Conservation (phyloP, 768 basidiomycete species). For the Pisolithus orientalis region DNA sequence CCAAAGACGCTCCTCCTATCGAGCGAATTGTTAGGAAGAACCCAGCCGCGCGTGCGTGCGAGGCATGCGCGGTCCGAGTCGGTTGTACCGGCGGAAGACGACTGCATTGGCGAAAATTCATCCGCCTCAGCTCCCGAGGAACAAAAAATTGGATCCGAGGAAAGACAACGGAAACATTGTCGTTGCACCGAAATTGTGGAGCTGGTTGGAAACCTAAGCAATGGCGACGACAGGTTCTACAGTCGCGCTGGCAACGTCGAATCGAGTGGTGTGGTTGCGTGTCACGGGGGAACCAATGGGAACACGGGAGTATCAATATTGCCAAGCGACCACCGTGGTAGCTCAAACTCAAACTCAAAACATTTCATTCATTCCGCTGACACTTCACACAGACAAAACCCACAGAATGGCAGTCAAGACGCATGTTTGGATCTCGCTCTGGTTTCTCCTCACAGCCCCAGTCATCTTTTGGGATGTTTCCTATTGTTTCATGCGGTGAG, state of each 20-base stretch:
- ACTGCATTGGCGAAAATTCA: neutral
- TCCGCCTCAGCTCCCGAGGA: neutral
- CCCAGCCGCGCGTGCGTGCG: neutral
- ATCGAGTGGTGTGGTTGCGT: too few relatives aligned
- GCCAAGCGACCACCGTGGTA: neutral
- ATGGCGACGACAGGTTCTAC: too few relatives aligned
- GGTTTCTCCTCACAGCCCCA: slow-evolving; percentile 50
- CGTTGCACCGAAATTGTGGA: too few relatives aligned
- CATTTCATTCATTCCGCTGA: too few relatives aligned
- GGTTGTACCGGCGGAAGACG: neutral
- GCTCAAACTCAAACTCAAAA: too few relatives aligned
- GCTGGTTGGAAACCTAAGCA: too few relatives aligned
- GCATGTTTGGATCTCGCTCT: slow-evolving; percentile 53
- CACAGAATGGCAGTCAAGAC: slow-evolving; percentile 43
- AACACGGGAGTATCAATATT: neutral
- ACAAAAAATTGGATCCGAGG: neutral
- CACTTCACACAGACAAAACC: too few relatives aligned
- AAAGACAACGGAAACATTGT: too few relatives aligned
- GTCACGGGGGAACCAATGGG: neutral
- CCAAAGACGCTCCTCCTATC: neutral
- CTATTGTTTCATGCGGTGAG: slow-evolving; percentile 79
- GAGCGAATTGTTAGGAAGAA: neutral
- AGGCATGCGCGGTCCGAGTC: neutral
- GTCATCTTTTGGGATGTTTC: slow-evolving; percentile 73
- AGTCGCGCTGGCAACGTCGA: neutral